A percentile compares a stretch with the other conserved stretches of the same genome.
phyloP scores from a whole-genome alignment of 2,329 filamentous ascomycete species.

The Aspergillus phoenicis region DNA sequence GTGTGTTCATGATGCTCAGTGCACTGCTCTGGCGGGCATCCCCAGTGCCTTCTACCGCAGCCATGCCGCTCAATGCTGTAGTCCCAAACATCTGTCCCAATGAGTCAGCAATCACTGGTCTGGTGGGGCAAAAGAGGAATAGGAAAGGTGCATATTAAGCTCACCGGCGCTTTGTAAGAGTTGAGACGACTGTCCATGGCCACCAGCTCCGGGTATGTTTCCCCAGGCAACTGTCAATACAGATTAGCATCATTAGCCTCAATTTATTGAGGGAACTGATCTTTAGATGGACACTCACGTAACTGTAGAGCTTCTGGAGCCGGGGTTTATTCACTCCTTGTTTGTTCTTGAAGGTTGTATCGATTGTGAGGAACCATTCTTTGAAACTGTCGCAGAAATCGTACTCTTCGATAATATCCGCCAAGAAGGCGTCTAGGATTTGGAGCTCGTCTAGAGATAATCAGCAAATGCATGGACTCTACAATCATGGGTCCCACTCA shows the following conservation, averaged over 20 bases:
- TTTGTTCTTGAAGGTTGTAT: neutral
- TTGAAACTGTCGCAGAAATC: constrained; percentile 4
- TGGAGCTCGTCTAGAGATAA: neutral
- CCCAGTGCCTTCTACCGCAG: neutral
- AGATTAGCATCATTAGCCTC: neutral
- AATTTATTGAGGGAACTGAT: neutral
- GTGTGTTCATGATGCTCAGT: constrained; percentile 6
- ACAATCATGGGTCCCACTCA: neutral
- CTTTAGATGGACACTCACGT: neutral
- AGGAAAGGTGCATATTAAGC: neutral
- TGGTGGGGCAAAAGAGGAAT: too few species aligned
- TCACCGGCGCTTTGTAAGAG: neutral
- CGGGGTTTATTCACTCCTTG: neutral
- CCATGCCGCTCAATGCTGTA: neutral
- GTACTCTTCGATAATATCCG: neutral
- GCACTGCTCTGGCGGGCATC: neutral
- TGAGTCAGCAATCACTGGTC: neutral
- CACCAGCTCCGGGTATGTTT: neutral
- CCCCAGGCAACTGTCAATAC: neutral
- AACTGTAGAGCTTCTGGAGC: neutral
- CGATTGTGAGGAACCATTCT: neutral
- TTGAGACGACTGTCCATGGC: constrained; percentile 2
- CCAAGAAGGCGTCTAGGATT: constrained; percentile 1
- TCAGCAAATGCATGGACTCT: neutral
- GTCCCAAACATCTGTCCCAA: neutral